Evolutionary conservation across 164 flowering plant genomes (phyloP).

Genomic region (Paratinospora sagittata): DNA sequence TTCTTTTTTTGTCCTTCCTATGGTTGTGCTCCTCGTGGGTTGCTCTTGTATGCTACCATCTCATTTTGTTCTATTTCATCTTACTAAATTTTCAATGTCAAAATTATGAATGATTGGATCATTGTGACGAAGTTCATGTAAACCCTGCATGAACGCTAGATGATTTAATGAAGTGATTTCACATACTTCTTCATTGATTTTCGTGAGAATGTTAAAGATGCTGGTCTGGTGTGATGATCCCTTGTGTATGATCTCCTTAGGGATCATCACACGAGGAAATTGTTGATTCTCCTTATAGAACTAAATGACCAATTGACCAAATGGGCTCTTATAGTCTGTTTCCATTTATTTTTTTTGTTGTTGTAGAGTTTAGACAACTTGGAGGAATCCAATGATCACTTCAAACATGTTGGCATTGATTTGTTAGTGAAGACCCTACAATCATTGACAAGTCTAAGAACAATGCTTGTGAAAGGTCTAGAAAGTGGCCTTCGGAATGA

Average conservation of each 20-base stretch:
- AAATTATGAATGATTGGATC: neutral
- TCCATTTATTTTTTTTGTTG: neutral
- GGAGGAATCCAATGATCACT: slow-evolving; percentile 29
- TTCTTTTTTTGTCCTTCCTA: no score
- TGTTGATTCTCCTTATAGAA: neutral
- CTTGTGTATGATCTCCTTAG: neutral
- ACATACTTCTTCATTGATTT: neutral
- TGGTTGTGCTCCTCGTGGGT: no score
- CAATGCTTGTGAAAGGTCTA: slow-evolving; percentile 62
- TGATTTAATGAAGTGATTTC: neutral
- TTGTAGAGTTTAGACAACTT: slow-evolving; percentile 59
- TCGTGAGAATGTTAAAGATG: neutral
- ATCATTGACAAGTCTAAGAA: slow-evolving; percentile 57
- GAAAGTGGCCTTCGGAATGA: slow-evolving; percentile 95
- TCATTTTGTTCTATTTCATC: no score
- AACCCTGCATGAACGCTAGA: neutral
- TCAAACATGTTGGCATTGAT: slow-evolving; percentile 27
- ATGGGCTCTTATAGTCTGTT: neutral
- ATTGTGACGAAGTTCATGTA: neutral
- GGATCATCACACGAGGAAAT: neutral
- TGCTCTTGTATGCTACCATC: no score
- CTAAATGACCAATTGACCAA: neutral
- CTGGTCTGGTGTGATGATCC: no score
- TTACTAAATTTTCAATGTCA: neutral
- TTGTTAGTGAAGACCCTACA: slow-evolving; percentile 47